Percentiles rank a stretch among this genome's conserved stretches.
Conservation (phyloP, 2,329 filamentous ascomycete genomes). For the Arthrobotrys sinensis region DNA sequence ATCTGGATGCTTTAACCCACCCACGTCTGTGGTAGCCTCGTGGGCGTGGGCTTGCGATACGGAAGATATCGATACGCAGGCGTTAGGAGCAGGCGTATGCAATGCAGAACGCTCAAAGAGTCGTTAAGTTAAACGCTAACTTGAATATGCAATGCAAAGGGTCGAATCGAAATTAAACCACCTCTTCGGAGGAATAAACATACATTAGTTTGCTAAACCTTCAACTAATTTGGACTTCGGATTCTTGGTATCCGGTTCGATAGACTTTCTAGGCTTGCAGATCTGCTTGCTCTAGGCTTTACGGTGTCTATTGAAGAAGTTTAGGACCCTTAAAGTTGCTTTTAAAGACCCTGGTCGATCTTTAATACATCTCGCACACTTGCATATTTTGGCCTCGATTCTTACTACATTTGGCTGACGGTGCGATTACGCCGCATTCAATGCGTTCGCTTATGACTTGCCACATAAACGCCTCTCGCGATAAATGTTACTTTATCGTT, state of each 20-base stretch:
- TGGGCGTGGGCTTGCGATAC: conserved; percentile 27
- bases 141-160: conserved; percentile 26
- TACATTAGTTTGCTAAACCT: conserved; percentile 3
- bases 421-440: conserved; percentile 13
- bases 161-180: conserved; percentile 43
- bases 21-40: conserved; percentile 25
- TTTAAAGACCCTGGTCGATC: conserved; percentile 13
- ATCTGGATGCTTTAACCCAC: conserved; percentile 15
- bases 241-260: conserved; percentile 17
- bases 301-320: neutral
- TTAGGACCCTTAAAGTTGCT: conserved; percentile 17
- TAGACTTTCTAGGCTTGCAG: conserved; percentile 28
- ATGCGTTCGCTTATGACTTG: conserved; percentile 28
- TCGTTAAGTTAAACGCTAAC: conserved; percentile 23
- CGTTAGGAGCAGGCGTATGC: conserved; percentile 38
- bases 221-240: neutral
- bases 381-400: conserved; percentile 18
- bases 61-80: conserved; percentile 26
- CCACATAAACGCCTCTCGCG: conserved; percentile 39
- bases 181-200: conserved; percentile 2
- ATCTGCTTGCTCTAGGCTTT: conserved; percentile 34
- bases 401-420: conserved; percentile 11
- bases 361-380: conserved; percentile 25
- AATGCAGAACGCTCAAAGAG: conserved; percentile 13
- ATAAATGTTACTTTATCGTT: conserved; percentile 44